Percentiles rank a stretch among this genome's conserved stretches.
phyloP scores from a whole-genome alignment of 1,139 yeast genomes.

The Magnusiomyces starmeri region DNA sequence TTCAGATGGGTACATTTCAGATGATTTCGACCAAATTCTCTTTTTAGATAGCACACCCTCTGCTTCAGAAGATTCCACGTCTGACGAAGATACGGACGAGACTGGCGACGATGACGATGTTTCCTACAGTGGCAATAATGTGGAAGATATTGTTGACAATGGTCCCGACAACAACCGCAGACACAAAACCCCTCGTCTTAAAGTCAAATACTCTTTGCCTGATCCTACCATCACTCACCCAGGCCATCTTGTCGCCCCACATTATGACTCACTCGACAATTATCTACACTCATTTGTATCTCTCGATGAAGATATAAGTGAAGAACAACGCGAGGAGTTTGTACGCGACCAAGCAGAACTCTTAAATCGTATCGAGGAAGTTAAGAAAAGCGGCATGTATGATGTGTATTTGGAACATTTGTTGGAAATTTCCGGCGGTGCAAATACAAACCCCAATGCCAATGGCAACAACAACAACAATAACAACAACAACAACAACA shows the following conservation, averaged over 20 bases:
- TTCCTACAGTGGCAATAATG: background rate
- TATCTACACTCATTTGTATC: conserved; percentile 48
- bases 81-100: background rate
- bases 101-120: background rate
- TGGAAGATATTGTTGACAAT: background rate
- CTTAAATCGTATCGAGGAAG: conserved; percentile 45
- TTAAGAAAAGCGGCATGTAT: conserved; percentile 45
- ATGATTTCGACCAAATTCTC: conserved; percentile 6
- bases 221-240: conserved; percentile 71
- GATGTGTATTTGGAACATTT: conserved; percentile 35
- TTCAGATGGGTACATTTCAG: conserved; percentile 2
- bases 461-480: background rate
- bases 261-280: conserved; percentile 33
- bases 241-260: conserved; percentile 39
- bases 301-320: conserved; percentile 48
- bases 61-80: background rate
- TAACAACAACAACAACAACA: background rate
- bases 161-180: background rate
- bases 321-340: conserved; percentile 42
- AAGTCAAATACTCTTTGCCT: conserved; percentile 45
- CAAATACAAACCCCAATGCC: conserved; percentile 20
- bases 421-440: conserved; percentile 33
- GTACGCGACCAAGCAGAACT: conserved; percentile 42
- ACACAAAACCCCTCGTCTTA: conserved; percentile 5
- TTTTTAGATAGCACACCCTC: conserved; percentile 3